Conservation (phyloP, 2,329 filamentous ascomycete genomes). For the Xylaria hypoxylon region DNA sequence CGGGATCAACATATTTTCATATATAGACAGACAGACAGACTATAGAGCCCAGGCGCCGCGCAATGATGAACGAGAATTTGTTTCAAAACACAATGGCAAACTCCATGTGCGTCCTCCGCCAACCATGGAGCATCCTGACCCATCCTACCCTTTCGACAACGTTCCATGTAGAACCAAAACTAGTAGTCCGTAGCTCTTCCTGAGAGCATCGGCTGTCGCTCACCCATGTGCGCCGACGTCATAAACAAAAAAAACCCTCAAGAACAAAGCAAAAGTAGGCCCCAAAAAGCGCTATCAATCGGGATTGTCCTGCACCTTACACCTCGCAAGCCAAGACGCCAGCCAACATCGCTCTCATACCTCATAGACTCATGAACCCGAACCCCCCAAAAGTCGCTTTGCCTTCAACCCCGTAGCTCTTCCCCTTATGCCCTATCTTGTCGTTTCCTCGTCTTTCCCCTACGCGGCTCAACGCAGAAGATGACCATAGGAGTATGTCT, state of each 20-base stretch:
- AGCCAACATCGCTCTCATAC: not conserved
- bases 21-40: no score
- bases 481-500: conserved; percentile 14
- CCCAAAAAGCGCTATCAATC: not conserved
- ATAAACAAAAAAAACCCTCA: not conserved
- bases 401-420: no score
- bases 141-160: no score
- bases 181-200: not conserved
- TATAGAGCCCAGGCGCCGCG: no score
- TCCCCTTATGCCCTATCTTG: conserved; percentile 28
- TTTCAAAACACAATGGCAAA: no score
- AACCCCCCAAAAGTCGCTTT: not conserved
- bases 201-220: not conserved
- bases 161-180: no score
- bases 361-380: conserved; percentile 4
- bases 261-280: not conserved
- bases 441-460: conserved; percentile 44
- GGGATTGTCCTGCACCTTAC: not conserved
- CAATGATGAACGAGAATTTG: no score
- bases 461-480: conserved; percentile 8
- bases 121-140: no score
- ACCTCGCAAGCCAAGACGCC: not conserved
- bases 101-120: no score
- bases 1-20: no score
- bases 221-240: not conserved